Evolutionary conservation across 129 eudicot species (phyloP).

Genomic region (Helichrysum umbraculigerum): DNA sequence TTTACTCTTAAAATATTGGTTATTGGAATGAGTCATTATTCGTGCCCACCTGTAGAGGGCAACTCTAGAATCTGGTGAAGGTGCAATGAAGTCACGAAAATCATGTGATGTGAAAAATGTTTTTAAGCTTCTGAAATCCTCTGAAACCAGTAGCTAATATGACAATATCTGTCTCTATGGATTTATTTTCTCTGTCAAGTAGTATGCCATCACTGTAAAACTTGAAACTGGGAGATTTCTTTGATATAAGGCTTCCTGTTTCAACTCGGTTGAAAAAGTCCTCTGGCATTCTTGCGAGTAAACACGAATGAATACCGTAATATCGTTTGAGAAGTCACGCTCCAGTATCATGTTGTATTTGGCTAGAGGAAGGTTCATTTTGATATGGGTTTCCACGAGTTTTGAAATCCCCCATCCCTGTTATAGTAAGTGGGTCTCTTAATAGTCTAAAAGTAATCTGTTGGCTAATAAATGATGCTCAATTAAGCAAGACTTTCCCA

Average conservation of each 20-base stretch:
- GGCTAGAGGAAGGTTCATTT: constrained; percentile 38
- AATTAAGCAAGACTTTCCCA: too few relatives aligned
- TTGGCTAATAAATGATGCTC: too few relatives aligned
- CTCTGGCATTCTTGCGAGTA: constrained; percentile 32
- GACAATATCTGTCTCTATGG: constrained; percentile 46
- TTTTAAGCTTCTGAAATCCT: constrained; percentile 58
- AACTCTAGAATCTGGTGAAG: constrained; percentile 38
- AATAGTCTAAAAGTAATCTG: too few relatives aligned
- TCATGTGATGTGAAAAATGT: constrained; percentile 48
- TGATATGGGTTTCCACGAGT: constrained; percentile 51
- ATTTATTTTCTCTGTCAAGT: constrained; percentile 36
- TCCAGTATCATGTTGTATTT: constrained; percentile 56
- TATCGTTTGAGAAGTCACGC: constrained; percentile 43
- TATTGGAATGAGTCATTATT: not conserved
- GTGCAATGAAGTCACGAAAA: constrained; percentile 38
- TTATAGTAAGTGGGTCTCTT: not conserved
- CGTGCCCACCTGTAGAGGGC: constrained; percentile 59
- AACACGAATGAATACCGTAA: constrained; percentile 51
- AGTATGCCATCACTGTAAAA: constrained; percentile 58
- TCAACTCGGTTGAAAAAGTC: constrained; percentile 53
- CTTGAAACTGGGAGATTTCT: constrained; percentile 37
- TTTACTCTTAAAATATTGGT: not conserved
- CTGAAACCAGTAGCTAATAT: constrained; percentile 74
- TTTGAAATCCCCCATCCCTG: constrained; percentile 72
- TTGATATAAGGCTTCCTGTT: constrained; percentile 48